These are phyloP conservation scores for Tylopilus rubrobrunneus DNA, from an alignment of 768 basidiomycete species.

Conservation along the genomic window DNA sequence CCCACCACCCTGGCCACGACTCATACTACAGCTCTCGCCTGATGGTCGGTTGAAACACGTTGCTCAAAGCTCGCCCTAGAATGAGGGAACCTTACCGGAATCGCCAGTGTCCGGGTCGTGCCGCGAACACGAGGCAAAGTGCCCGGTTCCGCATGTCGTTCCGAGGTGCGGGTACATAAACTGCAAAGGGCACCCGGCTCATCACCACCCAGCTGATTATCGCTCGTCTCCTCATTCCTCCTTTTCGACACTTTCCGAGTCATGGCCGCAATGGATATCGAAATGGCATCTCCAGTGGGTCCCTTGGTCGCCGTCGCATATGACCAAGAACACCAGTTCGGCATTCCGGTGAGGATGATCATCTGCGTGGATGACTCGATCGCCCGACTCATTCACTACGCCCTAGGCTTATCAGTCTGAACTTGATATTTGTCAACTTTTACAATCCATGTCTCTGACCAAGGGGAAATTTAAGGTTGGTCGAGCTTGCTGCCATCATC, in stretches of 20 bases:
- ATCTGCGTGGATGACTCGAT: background rate
- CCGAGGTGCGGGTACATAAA: constrained; percentile 24
- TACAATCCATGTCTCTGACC: constrained; percentile 49
- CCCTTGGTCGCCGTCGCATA: constrained; percentile 25
- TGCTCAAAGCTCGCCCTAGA: constrained; percentile 7
- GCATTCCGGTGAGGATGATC: constrained; percentile 20
- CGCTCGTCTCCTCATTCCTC: constrained; percentile 1
- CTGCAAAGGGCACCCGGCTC: constrained; percentile 4
- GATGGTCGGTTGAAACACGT: constrained; percentile 11
- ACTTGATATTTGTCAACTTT: constrained; percentile 50
- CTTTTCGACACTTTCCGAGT: background rate
- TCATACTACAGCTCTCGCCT: background rate
- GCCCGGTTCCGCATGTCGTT: constrained; percentile 25
- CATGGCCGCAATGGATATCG: constrained; percentile 29
- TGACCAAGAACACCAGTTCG: constrained; percentile 15
- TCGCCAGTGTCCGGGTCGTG: constrained; percentile 8
- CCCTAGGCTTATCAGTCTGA: constrained; percentile 27
- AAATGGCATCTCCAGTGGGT: constrained; percentile 31
- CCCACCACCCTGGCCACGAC: constrained; percentile 2
- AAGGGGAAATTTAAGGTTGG: constrained; percentile 31
- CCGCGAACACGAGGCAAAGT: constrained; percentile 29
- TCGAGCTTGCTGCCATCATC: background rate
- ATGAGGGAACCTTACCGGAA: constrained; percentile 7
- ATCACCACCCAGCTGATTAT: constrained; percentile 14
- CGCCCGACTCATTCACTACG: constrained; percentile 2